Conservation (phyloP, 352 stramenopile genomes). For the Peronospora belbahrii region DNA sequence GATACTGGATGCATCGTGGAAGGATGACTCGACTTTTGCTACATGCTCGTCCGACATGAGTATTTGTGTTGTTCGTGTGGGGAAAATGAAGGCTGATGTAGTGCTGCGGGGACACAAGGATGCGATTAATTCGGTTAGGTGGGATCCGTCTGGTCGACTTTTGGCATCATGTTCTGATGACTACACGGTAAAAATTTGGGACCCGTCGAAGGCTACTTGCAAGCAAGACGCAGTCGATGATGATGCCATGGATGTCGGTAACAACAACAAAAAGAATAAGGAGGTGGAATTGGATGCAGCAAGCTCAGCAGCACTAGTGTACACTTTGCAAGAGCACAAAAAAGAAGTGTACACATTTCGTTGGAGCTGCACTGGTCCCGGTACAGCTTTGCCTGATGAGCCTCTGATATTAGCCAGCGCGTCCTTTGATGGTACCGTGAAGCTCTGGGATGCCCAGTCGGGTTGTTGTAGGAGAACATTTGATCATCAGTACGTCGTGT, state of each 20-base stretch:
- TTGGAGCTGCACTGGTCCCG: constrained; percentile 84
- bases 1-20: constrained; percentile 90
- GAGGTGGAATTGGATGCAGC: constrained; percentile 15
- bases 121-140: constrained; percentile 98
- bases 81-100: constrained; percentile 60
- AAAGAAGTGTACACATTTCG: constrained; percentile 93
- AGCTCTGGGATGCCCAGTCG: constrained; percentile 90
- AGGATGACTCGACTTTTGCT: constrained; percentile 91
- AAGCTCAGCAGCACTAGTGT: constrained; percentile 45
- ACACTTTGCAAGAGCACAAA: constrained; percentile 86
- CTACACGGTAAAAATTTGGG: constrained; percentile 96
- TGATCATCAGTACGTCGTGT: constrained; percentile 86
- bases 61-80: constrained; percentile 88
- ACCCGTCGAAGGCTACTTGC: constrained; percentile 42
- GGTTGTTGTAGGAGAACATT: constrained; percentile 89
- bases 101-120: constrained; percentile 91
- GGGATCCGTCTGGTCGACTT: constrained; percentile 89
- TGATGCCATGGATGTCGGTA: constrained; percentile 27
- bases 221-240: constrained; percentile 17
- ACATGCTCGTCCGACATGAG: constrained; percentile 92
- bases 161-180: constrained; percentile 98
- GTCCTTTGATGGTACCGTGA: constrained; percentile 94
- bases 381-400: constrained; percentile 45
- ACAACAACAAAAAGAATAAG: constrained; percentile 16
- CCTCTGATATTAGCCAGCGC: constrained; percentile 88